Conservation (phyloP, 2,329 filamentous ascomycete genomes). For the Orbilia brochopaga region DNA sequence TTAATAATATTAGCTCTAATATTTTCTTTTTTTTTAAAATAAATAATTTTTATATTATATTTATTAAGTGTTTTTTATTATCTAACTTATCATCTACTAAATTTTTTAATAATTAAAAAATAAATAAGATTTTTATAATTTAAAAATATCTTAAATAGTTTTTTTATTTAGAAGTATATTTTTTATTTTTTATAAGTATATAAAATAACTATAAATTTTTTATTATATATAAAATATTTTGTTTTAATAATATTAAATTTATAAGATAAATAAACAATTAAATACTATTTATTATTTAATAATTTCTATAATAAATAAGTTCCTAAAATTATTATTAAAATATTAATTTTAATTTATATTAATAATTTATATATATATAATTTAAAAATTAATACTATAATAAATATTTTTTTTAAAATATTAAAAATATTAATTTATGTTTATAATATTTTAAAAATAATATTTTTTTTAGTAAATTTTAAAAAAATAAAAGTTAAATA, state of each 20-base stretch:
- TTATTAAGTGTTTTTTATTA: slow-evolving; percentile 3
- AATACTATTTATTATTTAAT: slow-evolving; percentile 5
- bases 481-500: no score
- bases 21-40: slow-evolving; percentile 10
- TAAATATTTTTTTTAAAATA: no score
- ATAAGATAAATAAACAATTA: no score
- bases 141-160: slow-evolving; percentile 2
- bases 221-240: slow-evolving; percentile 8
- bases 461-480: slow-evolving; percentile 4
- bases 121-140: slow-evolving; percentile 8
- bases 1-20: slow-evolving; percentile 2
- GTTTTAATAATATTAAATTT: not conserved
- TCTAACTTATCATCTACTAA: not conserved
- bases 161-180: slow-evolving; percentile 2
- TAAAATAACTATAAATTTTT: not conserved
- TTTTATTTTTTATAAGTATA: slow-evolving; percentile 10
- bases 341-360: no score
- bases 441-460: not conserved
- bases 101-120: slow-evolving; percentile 15
- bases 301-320: slow-evolving; percentile 6
- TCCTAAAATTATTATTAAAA: no score
- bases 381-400: no score
- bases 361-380: no score
- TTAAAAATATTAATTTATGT: not conserved
- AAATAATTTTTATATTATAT: slow-evolving; percentile 3